These are phyloP conservation scores for Pisolithus thermaeus DNA, from an alignment of 1,284 basidiomycete species.

Conservation along the genomic window DNA sequence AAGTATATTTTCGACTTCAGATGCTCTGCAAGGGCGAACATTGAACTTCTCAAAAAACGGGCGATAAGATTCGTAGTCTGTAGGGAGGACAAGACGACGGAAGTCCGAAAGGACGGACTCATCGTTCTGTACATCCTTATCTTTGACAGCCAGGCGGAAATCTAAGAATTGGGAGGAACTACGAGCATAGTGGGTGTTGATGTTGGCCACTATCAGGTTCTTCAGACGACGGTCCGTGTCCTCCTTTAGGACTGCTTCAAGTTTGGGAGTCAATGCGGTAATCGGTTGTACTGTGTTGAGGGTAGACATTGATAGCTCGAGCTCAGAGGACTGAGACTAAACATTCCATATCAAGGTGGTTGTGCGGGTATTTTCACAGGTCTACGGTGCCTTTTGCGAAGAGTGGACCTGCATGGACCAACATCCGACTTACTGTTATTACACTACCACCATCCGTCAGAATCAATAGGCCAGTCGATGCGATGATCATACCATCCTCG, in stretches of 20 bases:
- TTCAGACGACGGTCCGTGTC: conserved; percentile 1
- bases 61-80: conserved; percentile 14
- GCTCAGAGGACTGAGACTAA: too few relatives aligned
- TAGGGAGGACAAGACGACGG: conserved; percentile 11
- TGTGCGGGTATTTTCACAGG: too few relatives aligned
- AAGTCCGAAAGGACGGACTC: conserved; percentile 9
- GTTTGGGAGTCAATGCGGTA: neutral
- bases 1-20: conserved; percentile 12
- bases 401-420: too few relatives aligned
- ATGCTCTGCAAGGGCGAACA: conserved; percentile 8
- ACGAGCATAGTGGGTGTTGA: conserved; percentile 7
- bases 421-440: too few relatives aligned
- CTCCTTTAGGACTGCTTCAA: neutral
- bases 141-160: conserved; percentile 11
- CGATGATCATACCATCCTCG: too few relatives aligned
- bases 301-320: neutral
- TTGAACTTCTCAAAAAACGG: conserved; percentile 15
- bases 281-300: neutral
- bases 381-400: too few relatives aligned
- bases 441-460: too few relatives aligned
- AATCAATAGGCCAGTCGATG: too few relatives aligned
- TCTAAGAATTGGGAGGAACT: conserved; percentile 4
- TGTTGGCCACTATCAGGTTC: conserved; percentile 6
- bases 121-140: conserved; percentile 1
- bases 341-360: too few relatives aligned